These are phyloP conservation scores for Plasmodium knowlesi DNA, from an alignment of 169 alveolate species.

Conservation along the genomic window DNA sequence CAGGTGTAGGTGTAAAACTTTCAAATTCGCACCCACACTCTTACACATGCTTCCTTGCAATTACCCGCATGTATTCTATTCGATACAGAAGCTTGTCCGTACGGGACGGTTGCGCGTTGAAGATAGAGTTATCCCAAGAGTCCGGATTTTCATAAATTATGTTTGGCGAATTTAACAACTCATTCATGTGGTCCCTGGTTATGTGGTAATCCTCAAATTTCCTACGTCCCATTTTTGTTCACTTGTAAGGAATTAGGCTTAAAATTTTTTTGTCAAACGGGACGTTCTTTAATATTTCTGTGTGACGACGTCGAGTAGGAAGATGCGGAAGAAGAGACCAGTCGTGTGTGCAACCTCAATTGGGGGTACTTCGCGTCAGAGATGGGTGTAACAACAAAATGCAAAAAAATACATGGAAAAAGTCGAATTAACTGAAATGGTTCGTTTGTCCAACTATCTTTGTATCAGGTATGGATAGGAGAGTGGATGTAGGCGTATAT, in stretches of 20 bases:
- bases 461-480: background rate
- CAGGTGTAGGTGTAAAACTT: background rate
- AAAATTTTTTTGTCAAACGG: background rate
- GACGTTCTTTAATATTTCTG: background rate
- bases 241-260: constrained; percentile 5
- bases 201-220: constrained; percentile 14
- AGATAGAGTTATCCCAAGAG: background rate
- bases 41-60: background rate
- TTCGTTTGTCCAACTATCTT: background rate
- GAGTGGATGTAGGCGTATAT: background rate
- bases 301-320: background rate
- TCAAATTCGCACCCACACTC: background rate
- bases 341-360: background rate
- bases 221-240: constrained; percentile 28
- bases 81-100: constrained; percentile 28
- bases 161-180: constrained; percentile 45
- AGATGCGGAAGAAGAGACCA: background rate
- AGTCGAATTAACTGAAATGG: background rate
- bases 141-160: constrained; percentile 26
- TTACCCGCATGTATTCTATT: constrained; percentile 59
- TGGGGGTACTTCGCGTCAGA: background rate
- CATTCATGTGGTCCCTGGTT: constrained; percentile 10
- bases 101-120: constrained; percentile 17
- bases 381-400: background rate
- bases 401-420: background rate